Evolutionary conservation across 345 rosid species (phyloP), one percentile per base, ranked within the genome.

Genomic region (Bruguiera sexangula): DNA sequence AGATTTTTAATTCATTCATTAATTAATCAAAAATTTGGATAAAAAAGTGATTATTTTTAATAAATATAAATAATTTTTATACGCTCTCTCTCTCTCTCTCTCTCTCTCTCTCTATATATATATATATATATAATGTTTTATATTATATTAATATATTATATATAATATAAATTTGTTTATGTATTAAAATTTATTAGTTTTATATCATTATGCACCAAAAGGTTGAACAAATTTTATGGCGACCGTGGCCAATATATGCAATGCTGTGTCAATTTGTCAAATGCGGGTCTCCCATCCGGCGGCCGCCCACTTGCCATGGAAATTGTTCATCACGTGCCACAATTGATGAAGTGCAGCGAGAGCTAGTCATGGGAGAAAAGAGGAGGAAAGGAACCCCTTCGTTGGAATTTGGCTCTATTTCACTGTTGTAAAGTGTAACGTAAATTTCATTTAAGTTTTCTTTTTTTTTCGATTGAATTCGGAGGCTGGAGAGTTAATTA

Each of bases 241-340:
- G 6, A n/a, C 11, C 13, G 15, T 26, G 59, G 21, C 13, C 59
- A 54, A 29, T 24, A 22, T 54, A 8, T 9, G 29, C 59, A 8
- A 54, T 54, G 13, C 59, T n/a, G 59, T 54, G 59, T 54, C 27
- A 20, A 24, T 54, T 24, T 20, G 58, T 21, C 58, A 20, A 54
- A 6, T 20, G 26, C 27, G 6, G 21, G 58, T 21, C 58, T 21
- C 27, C 59, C 59, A 15, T 39, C 4, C 46, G 46, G 13, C 15
- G 3, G 3, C 46, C 15, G 15, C 16, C 46, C 59, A 26, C 59
- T 55, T 22, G 6, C 59, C 59, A 0, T 9, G 24, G 15, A 22
- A 55, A 55, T 22, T 19, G 46, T 58, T 39, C 56, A 19, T 55
- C 72, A 60, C 60, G 65, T 59, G 66, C 56, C 55, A 39, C 29